A percentile compares a stretch with the other conserved stretches of the same genome.
These are phyloP conservation scores for Botrytis sinoallii DNA, from an alignment of 2,329 filamentous ascomycete species.

Conservation along the genomic window DNA sequence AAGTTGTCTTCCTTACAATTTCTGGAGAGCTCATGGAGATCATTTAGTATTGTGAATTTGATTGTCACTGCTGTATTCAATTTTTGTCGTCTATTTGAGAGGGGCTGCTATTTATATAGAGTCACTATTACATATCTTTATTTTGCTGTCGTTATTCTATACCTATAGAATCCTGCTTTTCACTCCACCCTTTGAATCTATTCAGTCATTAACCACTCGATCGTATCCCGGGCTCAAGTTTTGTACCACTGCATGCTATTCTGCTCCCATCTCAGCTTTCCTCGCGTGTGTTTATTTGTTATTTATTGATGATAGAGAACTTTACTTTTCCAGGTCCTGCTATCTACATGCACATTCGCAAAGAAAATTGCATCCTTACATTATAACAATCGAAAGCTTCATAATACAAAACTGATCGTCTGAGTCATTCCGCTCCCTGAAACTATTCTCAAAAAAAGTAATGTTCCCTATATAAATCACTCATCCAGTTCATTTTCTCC, in stretches of 20 bases:
- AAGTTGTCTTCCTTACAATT: fast-evolving
- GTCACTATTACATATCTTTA: fast-evolving
- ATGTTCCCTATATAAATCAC: neutral
- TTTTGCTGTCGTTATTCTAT: fast-evolving
- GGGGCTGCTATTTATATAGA: neutral
- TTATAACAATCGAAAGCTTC: no score
- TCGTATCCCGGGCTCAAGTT: no score
- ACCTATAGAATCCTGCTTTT: neutral
- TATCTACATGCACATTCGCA: no score
- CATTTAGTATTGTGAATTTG: fast-evolving
- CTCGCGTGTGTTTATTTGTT: no score
- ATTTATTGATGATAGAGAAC: neutral
- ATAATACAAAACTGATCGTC: no score
- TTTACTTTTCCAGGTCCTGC: no score
- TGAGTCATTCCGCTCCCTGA: neutral
- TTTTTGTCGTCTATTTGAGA: neutral
- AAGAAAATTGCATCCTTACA: no score
- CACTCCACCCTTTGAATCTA: neutral
- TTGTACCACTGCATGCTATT: no score
- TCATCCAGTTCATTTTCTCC: neutral
- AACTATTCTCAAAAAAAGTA: neutral
- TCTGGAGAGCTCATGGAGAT: fast-evolving
- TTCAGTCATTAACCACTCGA: neutral
- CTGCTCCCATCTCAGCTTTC: no score
- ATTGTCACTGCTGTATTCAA: neutral